Percentiles rank a stretch among this genome's conserved stretches.
These are phyloP conservation scores for Apiospora sp. DNA, from an alignment of 2,329 filamentous ascomycete genomes.

Conservation along the genomic window DNA sequence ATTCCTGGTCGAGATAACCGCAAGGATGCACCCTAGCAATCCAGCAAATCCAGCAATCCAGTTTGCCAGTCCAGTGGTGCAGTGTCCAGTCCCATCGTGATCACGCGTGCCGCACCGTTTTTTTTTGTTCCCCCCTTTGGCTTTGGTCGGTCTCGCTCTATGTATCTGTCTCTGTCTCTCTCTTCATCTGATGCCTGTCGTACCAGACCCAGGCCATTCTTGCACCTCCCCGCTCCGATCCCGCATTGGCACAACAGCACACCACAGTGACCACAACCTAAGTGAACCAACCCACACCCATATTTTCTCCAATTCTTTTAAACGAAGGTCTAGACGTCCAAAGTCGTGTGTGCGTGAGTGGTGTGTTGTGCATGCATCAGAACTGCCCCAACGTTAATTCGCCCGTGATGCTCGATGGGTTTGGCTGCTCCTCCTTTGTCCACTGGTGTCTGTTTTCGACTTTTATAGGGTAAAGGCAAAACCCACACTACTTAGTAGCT, in stretches of 20 bases:
- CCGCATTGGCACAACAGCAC: conserved; percentile 18
- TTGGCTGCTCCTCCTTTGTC: conserved; percentile 33
- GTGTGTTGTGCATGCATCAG: conserved; percentile 15
- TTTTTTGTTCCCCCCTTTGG: neutral
- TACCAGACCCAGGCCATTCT: neutral
- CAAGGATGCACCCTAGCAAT: conserved; percentile 13
- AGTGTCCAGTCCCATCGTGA: neutral
- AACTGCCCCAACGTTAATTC: conserved; percentile 20
- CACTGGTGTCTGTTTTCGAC: conserved; percentile 34
- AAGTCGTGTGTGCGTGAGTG: neutral
- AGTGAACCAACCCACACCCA: neutral
- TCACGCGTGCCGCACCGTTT: conserved; percentile 1
- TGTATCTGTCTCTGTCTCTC: neutral
- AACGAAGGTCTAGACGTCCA: conserved; percentile 16
- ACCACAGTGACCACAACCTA: neutral
- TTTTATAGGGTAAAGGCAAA: conserved; percentile 28
- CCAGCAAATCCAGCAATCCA: neutral
- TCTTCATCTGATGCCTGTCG: neutral
- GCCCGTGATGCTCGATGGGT: conserved; percentile 6
- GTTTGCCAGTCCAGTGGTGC: neutral
- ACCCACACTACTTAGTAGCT: neutral
- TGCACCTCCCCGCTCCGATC: conserved; percentile 18
- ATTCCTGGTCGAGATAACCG: conserved; percentile 19
- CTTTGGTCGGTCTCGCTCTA: too few relatives aligned
- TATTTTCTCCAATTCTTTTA: conserved; percentile 21